Evolutionary conservation across 345 rosid species (phyloP), one percentile per base, ranked within the genome.

Genomic region (Eutrema yunnanense): DNA sequence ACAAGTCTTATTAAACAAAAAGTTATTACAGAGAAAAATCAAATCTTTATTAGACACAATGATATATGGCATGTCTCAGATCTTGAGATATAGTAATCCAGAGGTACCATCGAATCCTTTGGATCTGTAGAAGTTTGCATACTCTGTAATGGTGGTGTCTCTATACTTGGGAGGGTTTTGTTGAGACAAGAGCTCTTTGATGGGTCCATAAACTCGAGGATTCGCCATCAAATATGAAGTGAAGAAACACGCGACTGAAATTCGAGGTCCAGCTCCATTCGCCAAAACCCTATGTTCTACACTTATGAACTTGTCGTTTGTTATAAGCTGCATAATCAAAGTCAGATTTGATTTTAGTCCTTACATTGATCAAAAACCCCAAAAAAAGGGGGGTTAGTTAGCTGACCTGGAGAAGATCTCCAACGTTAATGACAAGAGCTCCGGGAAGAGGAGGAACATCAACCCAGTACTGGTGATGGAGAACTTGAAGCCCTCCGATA

Each of bases 351-450:
- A 4, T 11, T 9, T 1, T 2, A 11, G 4, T 22, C 10, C 34
- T 32, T 9, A 27, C 9, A 65, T 9, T 29, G 34, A 48, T 49
- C 9, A 47, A 8, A 12, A 4, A 12, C 7, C 41, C 11, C 22
- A 19, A 19, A 29, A 12, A 32, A 52, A 62, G n/a, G 43, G 43
- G 22, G 30, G 43, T 56, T 60, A 40, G 54, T 56, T 48, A 59
- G 44, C 82, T 64, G 83, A 63, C 93, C 83, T 86, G 87, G 0
- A 86, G 81, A 65, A 88, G 86, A 66, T 86, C 93, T 5, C 94
- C 93, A 22, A 82, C 66, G 72, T 84, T 86, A 51, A 86, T 47
- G 1, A 86, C 79, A 33, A 86, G 65, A 34, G 94, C 86, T n/a
- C 82, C 86, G 3, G 86, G 87, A n/a, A 59, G 53, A 0, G 82